A percentile compares a stretch with the other conserved stretches of the same genome.
phyloP scores from a whole-genome alignment of 768 basidiomycete genomes.

The Chalciporus piperatus region DNA sequence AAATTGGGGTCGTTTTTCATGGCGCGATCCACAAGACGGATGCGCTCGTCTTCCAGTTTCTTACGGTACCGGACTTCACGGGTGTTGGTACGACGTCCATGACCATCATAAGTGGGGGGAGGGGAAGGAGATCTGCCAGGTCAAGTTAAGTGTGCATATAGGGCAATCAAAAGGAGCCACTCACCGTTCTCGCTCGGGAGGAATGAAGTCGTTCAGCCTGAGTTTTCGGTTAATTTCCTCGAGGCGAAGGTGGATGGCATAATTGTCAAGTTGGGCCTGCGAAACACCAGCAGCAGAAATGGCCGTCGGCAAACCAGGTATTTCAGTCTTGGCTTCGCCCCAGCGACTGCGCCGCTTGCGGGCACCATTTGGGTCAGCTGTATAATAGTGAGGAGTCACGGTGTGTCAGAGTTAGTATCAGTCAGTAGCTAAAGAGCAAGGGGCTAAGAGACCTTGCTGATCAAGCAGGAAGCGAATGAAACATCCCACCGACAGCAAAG shows the following conservation, averaged over 20 bases:
- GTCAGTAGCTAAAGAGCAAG: conserved; percentile 37
- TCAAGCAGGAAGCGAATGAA: conserved; percentile 25
- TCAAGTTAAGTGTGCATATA: conserved; percentile 12
- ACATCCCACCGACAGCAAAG: conserved; percentile 34
- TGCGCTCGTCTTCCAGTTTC: conserved; percentile 90
- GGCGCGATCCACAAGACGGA: conserved; percentile 89
- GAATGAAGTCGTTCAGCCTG: conserved; percentile 89
- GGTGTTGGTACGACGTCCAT: conserved; percentile 97
- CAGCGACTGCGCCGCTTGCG: conserved; percentile 96
- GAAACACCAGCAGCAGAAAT: conserved; percentile 93
- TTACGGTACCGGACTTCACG: conserved; percentile 98
- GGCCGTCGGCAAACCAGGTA: conserved; percentile 91
- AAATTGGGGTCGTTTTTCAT: conserved; percentile 99
- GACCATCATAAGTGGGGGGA: conserved; percentile 94
- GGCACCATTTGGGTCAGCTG: conserved; percentile 81
- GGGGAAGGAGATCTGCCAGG: conserved; percentile 83
- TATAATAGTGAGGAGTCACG: conserved; percentile 39
- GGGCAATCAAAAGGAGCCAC: neutral
- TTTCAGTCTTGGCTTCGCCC: conserved; percentile 91
- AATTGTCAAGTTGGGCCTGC: conserved; percentile 94
- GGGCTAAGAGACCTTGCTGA: conserved; percentile 29
- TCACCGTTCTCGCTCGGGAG: conserved; percentile 90
- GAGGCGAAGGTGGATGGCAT: conserved; percentile 91
- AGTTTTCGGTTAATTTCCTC: conserved; percentile 98
- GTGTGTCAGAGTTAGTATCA: conserved; percentile 57